phyloP scores from a whole-genome alignment of 208 protist species.

The Acanthamoeba sp. region DNA sequence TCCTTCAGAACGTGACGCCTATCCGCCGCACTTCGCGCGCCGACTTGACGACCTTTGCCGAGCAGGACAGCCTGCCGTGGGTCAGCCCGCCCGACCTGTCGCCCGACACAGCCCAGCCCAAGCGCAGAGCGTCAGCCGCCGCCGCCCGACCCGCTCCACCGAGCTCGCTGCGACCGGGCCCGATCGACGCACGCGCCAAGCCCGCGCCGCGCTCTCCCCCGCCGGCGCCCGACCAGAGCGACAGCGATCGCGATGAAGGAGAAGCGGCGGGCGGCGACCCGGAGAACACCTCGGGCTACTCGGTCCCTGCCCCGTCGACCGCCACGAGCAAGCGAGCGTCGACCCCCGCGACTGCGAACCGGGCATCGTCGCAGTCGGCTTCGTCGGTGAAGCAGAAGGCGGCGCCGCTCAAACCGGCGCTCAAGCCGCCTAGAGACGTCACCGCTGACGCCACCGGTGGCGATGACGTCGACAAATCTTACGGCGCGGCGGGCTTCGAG shows the following conservation, averaged over 20 bases:
- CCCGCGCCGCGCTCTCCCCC: too few relatives aligned
- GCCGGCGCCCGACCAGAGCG: too few relatives aligned
- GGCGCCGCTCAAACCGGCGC: background rate
- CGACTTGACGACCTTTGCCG: background rate
- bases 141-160: too few relatives aligned
- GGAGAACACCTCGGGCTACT: background rate
- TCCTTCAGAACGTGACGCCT: background rate
- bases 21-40: background rate
- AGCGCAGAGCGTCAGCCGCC: too few relatives aligned
- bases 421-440: background rate
- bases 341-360: background rate
- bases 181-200: too few relatives aligned
- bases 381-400: background rate
- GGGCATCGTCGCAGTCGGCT: too few relatives aligned
- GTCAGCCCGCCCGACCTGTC: slow-evolving; percentile 7
- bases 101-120: background rate
- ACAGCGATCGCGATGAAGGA: background rate
- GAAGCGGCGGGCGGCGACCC: too few relatives aligned
- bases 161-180: too few relatives aligned
- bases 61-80: background rate
- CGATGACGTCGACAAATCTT: background rate
- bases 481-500: background rate
- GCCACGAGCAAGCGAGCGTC: background rate
- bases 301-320: background rate
- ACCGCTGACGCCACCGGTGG: background rate